These are phyloP conservation scores for Stephanodiscus triporus DNA, from an alignment of 108 stramenopile species.

Conservation along the genomic window DNA sequence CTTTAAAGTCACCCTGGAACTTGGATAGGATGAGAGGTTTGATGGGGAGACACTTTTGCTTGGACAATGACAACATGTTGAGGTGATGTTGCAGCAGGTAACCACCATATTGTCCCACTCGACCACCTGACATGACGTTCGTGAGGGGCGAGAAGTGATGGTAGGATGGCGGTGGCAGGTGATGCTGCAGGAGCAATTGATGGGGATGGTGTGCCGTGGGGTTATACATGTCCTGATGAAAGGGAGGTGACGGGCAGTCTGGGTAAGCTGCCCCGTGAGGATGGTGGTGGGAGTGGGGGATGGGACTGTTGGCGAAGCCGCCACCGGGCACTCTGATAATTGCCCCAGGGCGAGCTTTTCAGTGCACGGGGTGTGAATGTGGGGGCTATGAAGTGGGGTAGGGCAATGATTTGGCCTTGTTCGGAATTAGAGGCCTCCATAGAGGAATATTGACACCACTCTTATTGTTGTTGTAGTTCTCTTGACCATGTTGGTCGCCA, in stretches of 20 bases:
- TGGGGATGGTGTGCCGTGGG: slow-evolving; percentile 22
- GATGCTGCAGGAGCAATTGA: slow-evolving; percentile 69
- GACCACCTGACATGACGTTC: slow-evolving; percentile 37
- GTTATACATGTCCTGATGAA: slow-evolving; percentile 32
- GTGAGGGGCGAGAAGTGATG: slow-evolving; percentile 79
- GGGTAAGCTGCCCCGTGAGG: slow-evolving; percentile 39
- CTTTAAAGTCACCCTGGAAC: slow-evolving; percentile 88
- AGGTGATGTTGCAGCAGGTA: slow-evolving; percentile 44
- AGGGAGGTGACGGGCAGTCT: slow-evolving; percentile 14
- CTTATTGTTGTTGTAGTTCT: slow-evolving; percentile 1
- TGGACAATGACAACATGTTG: slow-evolving; percentile 64
- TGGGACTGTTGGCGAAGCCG: slow-evolving; percentile 43
- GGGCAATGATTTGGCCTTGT: background rate
- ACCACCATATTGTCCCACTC: slow-evolving; percentile 3
- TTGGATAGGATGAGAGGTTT: slow-evolving; percentile 85
- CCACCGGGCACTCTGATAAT: slow-evolving; percentile 11
- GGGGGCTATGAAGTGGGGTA: background rate
- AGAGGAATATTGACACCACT: slow-evolving; percentile 15
- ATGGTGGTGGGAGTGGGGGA: slow-evolving; percentile 51
- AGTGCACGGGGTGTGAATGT: slow-evolving; percentile 11
- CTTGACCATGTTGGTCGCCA: slow-evolving; percentile 20
- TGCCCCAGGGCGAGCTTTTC: slow-evolving; percentile 11
- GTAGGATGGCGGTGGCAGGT: slow-evolving; percentile 74
- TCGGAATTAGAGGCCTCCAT: slow-evolving; percentile 8
- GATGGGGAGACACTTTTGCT: slow-evolving; percentile 78